Conservation (phyloP, 805 yeast genomes). For the Kluyveromyces siamensis region DNA sequence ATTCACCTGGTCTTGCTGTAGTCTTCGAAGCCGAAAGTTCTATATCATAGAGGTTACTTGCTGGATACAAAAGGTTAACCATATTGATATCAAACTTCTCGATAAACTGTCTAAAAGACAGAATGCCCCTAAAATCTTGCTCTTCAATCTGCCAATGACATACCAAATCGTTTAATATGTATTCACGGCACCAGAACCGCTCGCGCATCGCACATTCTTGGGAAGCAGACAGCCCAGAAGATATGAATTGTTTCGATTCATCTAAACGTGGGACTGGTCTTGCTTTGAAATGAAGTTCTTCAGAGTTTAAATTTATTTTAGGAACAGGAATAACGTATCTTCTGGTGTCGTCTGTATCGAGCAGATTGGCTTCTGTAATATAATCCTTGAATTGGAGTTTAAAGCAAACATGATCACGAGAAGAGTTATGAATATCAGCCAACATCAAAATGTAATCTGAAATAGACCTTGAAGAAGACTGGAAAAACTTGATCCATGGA, state of each 20-base stretch:
- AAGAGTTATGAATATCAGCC: constrained; percentile 72
- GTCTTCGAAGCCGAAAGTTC: constrained; percentile 7
- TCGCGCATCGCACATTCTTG: constrained; percentile 51
- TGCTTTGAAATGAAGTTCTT: constrained; percentile 23
- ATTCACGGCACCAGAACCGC: constrained; percentile 75
- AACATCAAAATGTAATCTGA: constrained; percentile 55
- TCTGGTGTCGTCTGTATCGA: constrained; percentile 38
- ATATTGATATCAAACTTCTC: constrained; percentile 19
- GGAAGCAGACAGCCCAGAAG: constrained; percentile 39
- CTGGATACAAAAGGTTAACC: constrained; percentile 16
- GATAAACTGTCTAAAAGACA: constrained; percentile 21
- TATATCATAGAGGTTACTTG: constrained; percentile 12
- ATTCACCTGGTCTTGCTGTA: constrained; percentile 10
- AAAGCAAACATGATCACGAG: constrained; percentile 49
- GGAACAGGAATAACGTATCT: constrained; percentile 66
- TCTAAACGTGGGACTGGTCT: constrained; percentile 61
- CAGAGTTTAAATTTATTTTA: constrained; percentile 38
- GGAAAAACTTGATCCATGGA: constrained; percentile 23
- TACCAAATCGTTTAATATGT: constrained; percentile 44
- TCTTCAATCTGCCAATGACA: constrained; percentile 53
- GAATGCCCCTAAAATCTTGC: constrained; percentile 10
- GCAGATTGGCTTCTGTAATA: constrained; percentile 13
- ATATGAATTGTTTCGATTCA: constrained; percentile 54
- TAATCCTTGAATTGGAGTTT: constrained; percentile 29
- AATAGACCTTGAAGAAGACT: constrained; percentile 17